Base-by-base conservation (phyloP, 1,284 basidiomycete species). In the Ceratorhiza oryzae-sativae region DNA sequence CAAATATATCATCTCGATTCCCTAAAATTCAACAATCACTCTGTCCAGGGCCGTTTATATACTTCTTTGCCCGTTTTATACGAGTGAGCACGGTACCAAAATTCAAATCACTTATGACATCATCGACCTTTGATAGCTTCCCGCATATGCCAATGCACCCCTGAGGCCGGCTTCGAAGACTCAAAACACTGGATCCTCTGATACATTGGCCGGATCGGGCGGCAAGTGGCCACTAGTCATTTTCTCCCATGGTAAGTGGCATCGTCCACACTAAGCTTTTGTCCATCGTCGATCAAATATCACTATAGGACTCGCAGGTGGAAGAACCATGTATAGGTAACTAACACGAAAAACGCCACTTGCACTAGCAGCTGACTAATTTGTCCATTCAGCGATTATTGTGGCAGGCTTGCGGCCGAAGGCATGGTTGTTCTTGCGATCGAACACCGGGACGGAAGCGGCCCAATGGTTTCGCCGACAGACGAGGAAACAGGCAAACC, bases 401-500 rank as follows among this genome's bases (percentile, higher is more conserved):
- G 91, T 77, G 82, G 84, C 1, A 83, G 85, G 13, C 80, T 94
- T 30, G 93, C 92, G 1, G 86, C 89, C 1, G 84, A 88, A 58
- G 93, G 93, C 2, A 88, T 86, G 74, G 86, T 94, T 15, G 91
- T 94, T 0, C 82, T 93, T 36, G 88, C 90, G 1, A 79, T 94
- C 48, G 91, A 93, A 77, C 92, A 94, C 77, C 83, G 87, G 18
- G 92, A 94, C 78, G 92, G 92, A 0, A 89, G 88, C 1, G 88
- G 84, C 0, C 86, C 87, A 0, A 75, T 85, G 77, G 78, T 53
- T 76, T 27, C 75, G 51, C 73, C 51, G 61, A 71, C 60, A 23
- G 71, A 61, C 49, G 59, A 49, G 34, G 72, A 71, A 53, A 72
- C 73, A 8, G 42, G 55, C n/a, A 71, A 60, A 72, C 32, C 58